These are phyloP conservation scores for Penicillium fimorum DNA, from an alignment of 495 filamentous ascomycete species.

Conservation along the genomic window DNA sequence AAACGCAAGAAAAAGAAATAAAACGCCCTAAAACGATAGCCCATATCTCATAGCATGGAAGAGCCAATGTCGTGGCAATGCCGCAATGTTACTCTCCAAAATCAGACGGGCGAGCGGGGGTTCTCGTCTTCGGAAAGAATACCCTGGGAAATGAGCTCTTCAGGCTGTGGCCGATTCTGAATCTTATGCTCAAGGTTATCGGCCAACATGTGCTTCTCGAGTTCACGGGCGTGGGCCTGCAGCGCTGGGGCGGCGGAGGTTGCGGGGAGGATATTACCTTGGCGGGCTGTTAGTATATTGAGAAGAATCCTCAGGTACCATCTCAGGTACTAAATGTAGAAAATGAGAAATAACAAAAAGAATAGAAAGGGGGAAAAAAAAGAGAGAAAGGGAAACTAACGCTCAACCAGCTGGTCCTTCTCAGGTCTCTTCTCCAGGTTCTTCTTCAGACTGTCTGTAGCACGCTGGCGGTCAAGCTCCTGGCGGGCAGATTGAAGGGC, in stretches of 20 bases:
- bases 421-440: slow-evolving; percentile 63
- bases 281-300: slow-evolving; percentile 11
- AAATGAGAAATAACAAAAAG: neutral
- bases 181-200: slow-evolving; percentile 83
- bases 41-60: slow-evolving; percentile 9
- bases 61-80: neutral
- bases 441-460: slow-evolving; percentile 64
- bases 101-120: slow-evolving; percentile 28
- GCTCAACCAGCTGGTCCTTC: slow-evolving; percentile 66
- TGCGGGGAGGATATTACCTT: slow-evolving; percentile 77
- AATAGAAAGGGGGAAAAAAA: neutral
- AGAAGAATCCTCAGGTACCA: neutral
- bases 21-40: slow-evolving; percentile 13
- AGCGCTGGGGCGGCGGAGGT: slow-evolving; percentile 68
- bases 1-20: slow-evolving; percentile 3
- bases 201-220: slow-evolving; percentile 80
- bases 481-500: slow-evolving; percentile 59
- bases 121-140: slow-evolving; percentile 66
- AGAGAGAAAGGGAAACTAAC: slow-evolving; percentile 44
- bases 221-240: slow-evolving; percentile 72
- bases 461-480: slow-evolving; percentile 64
- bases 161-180: slow-evolving; percentile 67
- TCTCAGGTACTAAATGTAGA: neutral
- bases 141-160: slow-evolving; percentile 72
- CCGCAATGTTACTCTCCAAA: neutral